Conservation (phyloP, 768 basidiomycete genomes). For the Tephrocybe rancida region DNA sequence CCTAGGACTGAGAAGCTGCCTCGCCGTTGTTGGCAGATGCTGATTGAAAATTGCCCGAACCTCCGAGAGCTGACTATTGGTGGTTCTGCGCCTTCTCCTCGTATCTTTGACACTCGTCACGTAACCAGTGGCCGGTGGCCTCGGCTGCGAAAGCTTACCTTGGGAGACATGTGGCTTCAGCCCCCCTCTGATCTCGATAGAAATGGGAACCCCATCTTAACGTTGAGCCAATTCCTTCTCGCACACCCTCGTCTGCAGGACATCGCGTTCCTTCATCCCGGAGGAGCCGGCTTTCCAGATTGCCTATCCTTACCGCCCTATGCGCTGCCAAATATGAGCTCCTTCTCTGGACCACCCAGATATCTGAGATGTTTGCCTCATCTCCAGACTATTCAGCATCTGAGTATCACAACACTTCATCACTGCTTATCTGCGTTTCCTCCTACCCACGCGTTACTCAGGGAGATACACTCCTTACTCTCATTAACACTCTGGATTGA, state of each 20-base stretch:
- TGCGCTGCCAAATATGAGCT: conserved; percentile 28
- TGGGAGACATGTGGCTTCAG: conserved; percentile 34
- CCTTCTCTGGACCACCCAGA: conserved; percentile 33
- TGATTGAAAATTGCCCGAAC: conserved; percentile 37
- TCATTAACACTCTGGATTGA: conserved; percentile 37
- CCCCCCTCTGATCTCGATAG: conserved; percentile 21
- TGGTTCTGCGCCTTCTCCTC: conserved; percentile 37
- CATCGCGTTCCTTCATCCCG: conserved; percentile 33
- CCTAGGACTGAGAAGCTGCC: conserved; percentile 39
- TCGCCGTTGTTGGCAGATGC: conserved; percentile 40
- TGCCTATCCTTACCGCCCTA: conserved; percentile 23
- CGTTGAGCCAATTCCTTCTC: conserved; percentile 35
- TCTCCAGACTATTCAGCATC: conserved; percentile 25
- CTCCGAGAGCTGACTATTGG: conserved; percentile 39
- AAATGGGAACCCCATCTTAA: conserved; percentile 21
- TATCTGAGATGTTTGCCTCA: conserved; percentile 32
- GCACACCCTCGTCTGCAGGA: conserved; percentile 31
- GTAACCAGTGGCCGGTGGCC: conserved; percentile 39
- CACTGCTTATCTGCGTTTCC: conserved; percentile 33
- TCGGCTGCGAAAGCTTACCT: conserved; percentile 30
- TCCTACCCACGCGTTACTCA: conserved; percentile 31
- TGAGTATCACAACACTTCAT: conserved; percentile 35
- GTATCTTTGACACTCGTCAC: conserved; percentile 39
- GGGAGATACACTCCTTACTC: conserved; percentile 27
- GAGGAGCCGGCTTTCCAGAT: conserved; percentile 28